These are phyloP conservation scores for Euphorbia schlechtendalii DNA, from an alignment of 441 rosid genomes.

Conservation along the genomic window DNA sequence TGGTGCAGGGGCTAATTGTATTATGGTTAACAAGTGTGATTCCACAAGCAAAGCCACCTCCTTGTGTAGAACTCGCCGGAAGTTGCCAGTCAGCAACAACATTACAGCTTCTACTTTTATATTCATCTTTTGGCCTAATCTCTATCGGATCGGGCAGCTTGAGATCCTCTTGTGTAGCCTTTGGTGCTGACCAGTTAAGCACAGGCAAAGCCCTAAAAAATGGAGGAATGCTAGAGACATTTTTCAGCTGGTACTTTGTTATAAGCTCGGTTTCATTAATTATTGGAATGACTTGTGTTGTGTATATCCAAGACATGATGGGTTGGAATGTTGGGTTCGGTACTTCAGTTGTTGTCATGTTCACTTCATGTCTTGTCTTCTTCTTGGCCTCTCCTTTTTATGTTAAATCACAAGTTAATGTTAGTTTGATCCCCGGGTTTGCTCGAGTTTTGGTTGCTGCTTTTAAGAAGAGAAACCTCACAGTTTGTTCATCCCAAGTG, in stretches of 20 bases:
- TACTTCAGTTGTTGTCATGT: slow-evolving; percentile 39
- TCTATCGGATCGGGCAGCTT: slow-evolving; percentile 59
- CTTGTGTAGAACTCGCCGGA: slow-evolving; percentile 21
- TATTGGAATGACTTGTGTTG: slow-evolving; percentile 38
- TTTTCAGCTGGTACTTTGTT: slow-evolving; percentile 37
- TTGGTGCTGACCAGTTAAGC: slow-evolving; percentile 28
- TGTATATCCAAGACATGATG: slow-evolving; percentile 47
- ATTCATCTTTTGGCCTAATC: slow-evolving; percentile 38
- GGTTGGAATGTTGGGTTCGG: slow-evolving; percentile 74
- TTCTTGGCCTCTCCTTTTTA: slow-evolving; percentile 45
- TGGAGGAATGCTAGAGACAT: slow-evolving; percentile 7
- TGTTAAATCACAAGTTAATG: slow-evolving; percentile 30
- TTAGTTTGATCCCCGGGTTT: slow-evolving; percentile 38
- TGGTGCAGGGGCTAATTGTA: slow-evolving; percentile 40
- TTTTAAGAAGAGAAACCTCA: slow-evolving; percentile 27
- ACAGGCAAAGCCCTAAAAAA: neutral
- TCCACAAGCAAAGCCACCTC: slow-evolving; percentile 33
- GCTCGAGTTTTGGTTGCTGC: slow-evolving; percentile 50
- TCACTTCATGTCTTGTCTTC: slow-evolving; percentile 38
- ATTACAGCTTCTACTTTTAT: slow-evolving; percentile 35
- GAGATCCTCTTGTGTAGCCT: slow-evolving; percentile 46
- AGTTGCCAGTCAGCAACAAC: slow-evolving; percentile 33
- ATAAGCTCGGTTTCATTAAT: slow-evolving; percentile 26
- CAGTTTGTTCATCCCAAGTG: slow-evolving; percentile 19
- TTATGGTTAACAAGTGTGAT: slow-evolving; percentile 46